A percentile compares a stretch with the other conserved stretches of the same genome.
Evolutionary conservation across 208 protist genomes (phyloP).

Genomic region (Crithidia acanthocephali): DNA sequence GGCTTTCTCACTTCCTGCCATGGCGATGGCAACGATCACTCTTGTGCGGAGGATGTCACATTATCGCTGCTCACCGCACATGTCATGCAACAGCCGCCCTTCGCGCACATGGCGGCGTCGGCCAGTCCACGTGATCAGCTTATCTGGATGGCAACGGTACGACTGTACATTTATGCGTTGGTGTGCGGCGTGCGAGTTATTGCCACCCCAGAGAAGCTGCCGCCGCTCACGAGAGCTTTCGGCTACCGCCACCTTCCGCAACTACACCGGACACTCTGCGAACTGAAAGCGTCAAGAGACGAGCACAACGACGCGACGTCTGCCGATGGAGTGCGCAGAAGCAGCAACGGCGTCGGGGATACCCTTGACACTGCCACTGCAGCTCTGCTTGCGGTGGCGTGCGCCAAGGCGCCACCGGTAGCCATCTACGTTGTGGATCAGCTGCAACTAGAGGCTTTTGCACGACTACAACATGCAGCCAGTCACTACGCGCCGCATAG

Average conservation of each 20-base stretch:
- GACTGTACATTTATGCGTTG: constrained; percentile 55
- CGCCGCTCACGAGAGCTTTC: constrained; percentile 46
- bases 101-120: not conserved
- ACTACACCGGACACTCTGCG: constrained; percentile 21
- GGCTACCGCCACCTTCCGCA: constrained; percentile 31
- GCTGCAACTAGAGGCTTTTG: constrained; percentile 24
- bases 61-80: constrained; percentile 12
- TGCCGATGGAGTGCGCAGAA: too few relatives aligned
- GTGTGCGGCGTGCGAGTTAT: constrained; percentile 42
- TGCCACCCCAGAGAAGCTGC: constrained; percentile 58
- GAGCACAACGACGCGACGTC: not conserved
- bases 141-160: constrained; percentile 35
- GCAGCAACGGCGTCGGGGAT: not conserved
- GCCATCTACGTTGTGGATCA: constrained; percentile 42
- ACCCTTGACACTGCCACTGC: not conserved
- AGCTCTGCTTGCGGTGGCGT: constrained; percentile 1
- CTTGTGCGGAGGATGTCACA: constrained; percentile 3
- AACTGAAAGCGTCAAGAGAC: not conserved
- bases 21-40: not conserved
- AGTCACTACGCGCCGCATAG: not conserved
- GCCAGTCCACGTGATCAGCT: not conserved
- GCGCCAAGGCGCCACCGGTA: constrained; percentile 14
- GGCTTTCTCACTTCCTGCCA: not conserved
- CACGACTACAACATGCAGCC: constrained; percentile 10
- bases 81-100: constrained; percentile 7